Evolutionary conservation across 768 basidiomycete genomes (phyloP).

Genomic region (Ramaria sp.): DNA sequence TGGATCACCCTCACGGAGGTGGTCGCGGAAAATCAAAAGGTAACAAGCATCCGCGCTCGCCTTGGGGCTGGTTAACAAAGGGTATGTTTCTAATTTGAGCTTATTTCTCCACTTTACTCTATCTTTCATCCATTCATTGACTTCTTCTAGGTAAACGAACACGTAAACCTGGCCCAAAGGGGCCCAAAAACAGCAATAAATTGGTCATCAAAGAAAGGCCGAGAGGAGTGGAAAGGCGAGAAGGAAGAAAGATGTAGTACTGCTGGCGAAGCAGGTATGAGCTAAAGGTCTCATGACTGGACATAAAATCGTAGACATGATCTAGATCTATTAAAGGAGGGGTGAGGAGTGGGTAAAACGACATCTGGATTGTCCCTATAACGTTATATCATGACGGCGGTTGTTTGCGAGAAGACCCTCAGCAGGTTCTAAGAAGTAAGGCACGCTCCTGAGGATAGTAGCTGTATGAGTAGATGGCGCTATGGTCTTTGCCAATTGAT

Average conservation of each 20-base stretch:
- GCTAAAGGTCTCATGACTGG: background rate
- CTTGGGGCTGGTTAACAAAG: slow-evolving; percentile 90
- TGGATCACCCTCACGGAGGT: slow-evolving; percentile 93
- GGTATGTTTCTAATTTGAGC: slow-evolving; percentile 27
- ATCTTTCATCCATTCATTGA: background rate
- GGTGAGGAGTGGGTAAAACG: no score
- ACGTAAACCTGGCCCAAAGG: slow-evolving; percentile 84
- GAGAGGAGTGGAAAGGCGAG: slow-evolving; percentile 48
- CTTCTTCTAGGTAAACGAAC: slow-evolving; percentile 48
- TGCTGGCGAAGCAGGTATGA: background rate
- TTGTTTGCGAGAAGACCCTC: no score
- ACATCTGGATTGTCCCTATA: no score
- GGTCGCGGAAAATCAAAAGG: slow-evolving; percentile 97
- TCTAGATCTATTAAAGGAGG: no score
- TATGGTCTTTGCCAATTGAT: no score
- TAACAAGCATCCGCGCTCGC: slow-evolving; percentile 84
- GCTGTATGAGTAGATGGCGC: no score
- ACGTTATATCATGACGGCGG: no score
- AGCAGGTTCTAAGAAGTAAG: no score
- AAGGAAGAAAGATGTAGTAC: slow-evolving; percentile 3
- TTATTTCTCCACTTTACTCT: background rate
- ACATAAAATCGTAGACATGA: background rate
- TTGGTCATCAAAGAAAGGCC: slow-evolving; percentile 82
- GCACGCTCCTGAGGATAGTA: no score
- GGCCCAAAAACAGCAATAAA: slow-evolving; percentile 83